These are phyloP conservation scores for Pseudogymnoascus sp. DNA, from an alignment of 2,329 filamentous ascomycete species.

Conservation along the genomic window DNA sequence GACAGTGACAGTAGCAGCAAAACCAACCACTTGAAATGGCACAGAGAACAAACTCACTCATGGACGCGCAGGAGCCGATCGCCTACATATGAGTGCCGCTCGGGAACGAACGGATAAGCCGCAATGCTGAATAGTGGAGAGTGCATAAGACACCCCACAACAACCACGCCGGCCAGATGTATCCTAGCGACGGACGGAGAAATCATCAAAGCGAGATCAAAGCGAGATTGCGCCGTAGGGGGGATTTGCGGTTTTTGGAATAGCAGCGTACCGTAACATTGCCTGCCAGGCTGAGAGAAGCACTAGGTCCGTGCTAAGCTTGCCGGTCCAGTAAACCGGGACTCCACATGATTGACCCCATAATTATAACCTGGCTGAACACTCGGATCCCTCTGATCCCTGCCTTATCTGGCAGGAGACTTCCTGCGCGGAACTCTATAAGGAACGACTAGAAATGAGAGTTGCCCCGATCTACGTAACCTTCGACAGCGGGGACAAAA, in stretches of 20 bases:
- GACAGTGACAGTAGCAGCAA: not conserved
- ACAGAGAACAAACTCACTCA: constrained; percentile 1
- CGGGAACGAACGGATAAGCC: not conserved
- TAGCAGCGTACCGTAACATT: not conserved
- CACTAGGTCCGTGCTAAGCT: not conserved
- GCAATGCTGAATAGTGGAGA: not conserved
- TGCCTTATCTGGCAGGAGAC: not conserved
- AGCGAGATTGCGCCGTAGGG: not conserved
- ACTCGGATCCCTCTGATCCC: not conserved
- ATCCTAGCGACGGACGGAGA: not conserved
- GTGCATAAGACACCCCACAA: not conserved
- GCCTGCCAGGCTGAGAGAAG: not conserved
- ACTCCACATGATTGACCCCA: not conserved
- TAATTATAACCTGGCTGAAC: not conserved
- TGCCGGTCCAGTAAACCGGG: not conserved
- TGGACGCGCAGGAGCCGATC: not conserved
- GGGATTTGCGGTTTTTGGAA: no score
- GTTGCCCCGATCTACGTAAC: not conserved
- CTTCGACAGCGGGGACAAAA: not conserved
- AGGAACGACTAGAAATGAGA: not conserved
- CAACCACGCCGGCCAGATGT: not conserved
- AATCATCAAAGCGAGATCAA: not conserved
- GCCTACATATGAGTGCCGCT: not conserved
- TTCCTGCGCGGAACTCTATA: not conserved
- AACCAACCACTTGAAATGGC: not conserved